These are phyloP conservation scores for Trichosanthes truncata DNA, from an alignment of 306 rosid species.

Conservation along the genomic window DNA sequence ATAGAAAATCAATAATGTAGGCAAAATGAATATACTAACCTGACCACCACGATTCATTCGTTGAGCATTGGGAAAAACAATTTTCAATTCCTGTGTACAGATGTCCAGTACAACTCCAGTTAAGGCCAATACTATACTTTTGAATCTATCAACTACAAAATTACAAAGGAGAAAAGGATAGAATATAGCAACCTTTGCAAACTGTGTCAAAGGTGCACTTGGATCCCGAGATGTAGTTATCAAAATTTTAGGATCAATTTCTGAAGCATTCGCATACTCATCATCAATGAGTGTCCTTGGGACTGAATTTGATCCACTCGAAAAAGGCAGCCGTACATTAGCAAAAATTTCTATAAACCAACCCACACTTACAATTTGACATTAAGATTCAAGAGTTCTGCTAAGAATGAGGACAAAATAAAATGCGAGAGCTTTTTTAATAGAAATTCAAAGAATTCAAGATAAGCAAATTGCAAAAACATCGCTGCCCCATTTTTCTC, in stretches of 20 bases:
- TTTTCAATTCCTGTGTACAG: constrained; percentile 58
- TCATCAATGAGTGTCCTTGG: constrained; percentile 76
- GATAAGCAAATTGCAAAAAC: background rate
- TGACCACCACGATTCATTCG: constrained; percentile 95
- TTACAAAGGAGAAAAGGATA: background rate
- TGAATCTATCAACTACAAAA: background rate
- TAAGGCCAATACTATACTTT: background rate
- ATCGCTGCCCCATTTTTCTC: background rate
- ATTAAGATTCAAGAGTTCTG: background rate
- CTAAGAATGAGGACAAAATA: background rate
- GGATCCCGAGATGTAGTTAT: constrained; percentile 86
- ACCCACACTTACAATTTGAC: background rate
- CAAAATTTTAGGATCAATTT: constrained; percentile 75
- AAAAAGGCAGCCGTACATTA: background rate
- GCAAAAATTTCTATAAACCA: background rate
- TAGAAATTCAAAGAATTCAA: background rate
- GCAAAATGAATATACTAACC: constrained; percentile 32
- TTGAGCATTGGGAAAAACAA: constrained; percentile 81
- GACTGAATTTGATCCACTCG: constrained; percentile 23
- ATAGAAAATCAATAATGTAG: background rate
- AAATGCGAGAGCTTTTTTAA: background rate
- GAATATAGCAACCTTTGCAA: constrained; percentile 61
- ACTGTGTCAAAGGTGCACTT: constrained; percentile 78
- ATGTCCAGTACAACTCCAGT: constrained; percentile 8
- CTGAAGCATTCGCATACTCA: constrained; percentile 76